Evolutionary conservation across 1,284 basidiomycete species (phyloP).

Genomic region (Apiotrichum mycotoxinovorans): DNA sequence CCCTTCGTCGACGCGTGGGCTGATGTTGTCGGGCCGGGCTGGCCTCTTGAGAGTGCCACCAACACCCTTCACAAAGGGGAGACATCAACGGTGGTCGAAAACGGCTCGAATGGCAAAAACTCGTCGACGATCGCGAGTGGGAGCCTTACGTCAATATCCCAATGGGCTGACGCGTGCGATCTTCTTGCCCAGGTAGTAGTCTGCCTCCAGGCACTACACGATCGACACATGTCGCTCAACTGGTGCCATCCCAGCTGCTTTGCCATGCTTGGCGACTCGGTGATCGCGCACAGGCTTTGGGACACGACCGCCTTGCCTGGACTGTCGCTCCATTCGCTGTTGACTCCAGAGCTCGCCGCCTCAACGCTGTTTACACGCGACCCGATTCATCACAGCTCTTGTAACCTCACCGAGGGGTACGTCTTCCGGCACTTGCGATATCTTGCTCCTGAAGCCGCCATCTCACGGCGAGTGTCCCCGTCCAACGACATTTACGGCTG

Average conservation of each 20-base stretch:
- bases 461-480: slow-evolving; percentile 21
- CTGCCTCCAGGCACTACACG: slow-evolving; percentile 28
- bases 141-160: background rate
- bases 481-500: slow-evolving; percentile 41
- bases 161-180: slow-evolving; percentile 25
- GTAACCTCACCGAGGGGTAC: slow-evolving; percentile 24
- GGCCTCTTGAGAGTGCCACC: background rate
- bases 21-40: slow-evolving; percentile 11
- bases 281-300: slow-evolving; percentile 16
- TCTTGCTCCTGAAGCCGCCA: slow-evolving; percentile 39
- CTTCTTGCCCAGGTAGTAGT: slow-evolving; percentile 25
- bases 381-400: slow-evolving; percentile 16
- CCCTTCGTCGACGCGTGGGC: slow-evolving; percentile 19
- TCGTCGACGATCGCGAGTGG: background rate
- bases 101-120: background rate
- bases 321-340: slow-evolving; percentile 8
- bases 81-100: background rate
- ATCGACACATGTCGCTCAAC: slow-evolving; percentile 27
- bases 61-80: background rate
- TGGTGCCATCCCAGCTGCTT: slow-evolving; percentile 33
- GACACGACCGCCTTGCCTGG: slow-evolving; percentile 21
- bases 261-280: slow-evolving; percentile 10
- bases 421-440: slow-evolving; percentile 35
- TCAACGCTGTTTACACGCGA: slow-evolving; percentile 24
- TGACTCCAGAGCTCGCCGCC: slow-evolving; percentile 11